Evolutionary conservation across 352 stramenopile species (phyloP).

Genomic region (Globisporangium megalacanthum): DNA sequence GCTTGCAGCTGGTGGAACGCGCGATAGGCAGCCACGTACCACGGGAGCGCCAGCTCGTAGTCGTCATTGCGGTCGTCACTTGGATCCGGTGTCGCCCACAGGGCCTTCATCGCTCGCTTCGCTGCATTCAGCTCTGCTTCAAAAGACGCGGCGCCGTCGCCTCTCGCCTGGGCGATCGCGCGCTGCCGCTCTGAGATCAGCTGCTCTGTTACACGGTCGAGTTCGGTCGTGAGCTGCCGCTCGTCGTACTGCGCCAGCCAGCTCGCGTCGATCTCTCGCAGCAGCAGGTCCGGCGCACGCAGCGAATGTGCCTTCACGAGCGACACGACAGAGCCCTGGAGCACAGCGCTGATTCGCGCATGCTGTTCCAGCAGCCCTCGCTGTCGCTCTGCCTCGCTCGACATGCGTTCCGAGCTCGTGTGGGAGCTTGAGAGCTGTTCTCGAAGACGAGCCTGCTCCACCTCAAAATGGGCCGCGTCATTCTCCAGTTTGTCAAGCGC

Average conservation of each 20-base stretch:
- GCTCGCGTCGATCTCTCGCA: slow-evolving; percentile 10
- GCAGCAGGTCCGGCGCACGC: slow-evolving; percentile 6
- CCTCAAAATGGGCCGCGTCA: slow-evolving; percentile 18
- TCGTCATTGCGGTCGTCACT: neutral
- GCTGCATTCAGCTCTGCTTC: slow-evolving; percentile 41
- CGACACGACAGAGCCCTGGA: slow-evolving; percentile 27
- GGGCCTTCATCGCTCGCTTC: slow-evolving; percentile 33
- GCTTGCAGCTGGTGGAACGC: slow-evolving; percentile 33
- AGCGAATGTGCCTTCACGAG: slow-evolving; percentile 12
- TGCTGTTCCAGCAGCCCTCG: slow-evolving; percentile 17
- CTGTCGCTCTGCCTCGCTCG: slow-evolving; percentile 15
- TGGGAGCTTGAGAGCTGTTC: slow-evolving; percentile 33
- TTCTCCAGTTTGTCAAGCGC: slow-evolving; percentile 34
- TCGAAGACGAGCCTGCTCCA: slow-evolving; percentile 36
- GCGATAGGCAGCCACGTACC: slow-evolving; percentile 37
- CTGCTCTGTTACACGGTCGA: slow-evolving; percentile 18
- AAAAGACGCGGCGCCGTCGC: slow-evolving; percentile 24
- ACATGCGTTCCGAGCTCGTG: slow-evolving; percentile 19
- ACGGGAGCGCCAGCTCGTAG: slow-evolving; percentile 34
- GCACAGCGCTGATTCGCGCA: slow-evolving; percentile 21
- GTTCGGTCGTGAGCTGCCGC: slow-evolving; percentile 29
- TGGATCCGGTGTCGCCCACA: slow-evolving; percentile 4
- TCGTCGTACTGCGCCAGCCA: slow-evolving; percentile 17
- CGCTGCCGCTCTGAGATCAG: slow-evolving; percentile 23
- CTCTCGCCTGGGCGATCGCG: slow-evolving; percentile 23